Base-by-base conservation (phyloP, 192 early-diverging fungal genomes). In the Mortierella hygrophila region DNA sequence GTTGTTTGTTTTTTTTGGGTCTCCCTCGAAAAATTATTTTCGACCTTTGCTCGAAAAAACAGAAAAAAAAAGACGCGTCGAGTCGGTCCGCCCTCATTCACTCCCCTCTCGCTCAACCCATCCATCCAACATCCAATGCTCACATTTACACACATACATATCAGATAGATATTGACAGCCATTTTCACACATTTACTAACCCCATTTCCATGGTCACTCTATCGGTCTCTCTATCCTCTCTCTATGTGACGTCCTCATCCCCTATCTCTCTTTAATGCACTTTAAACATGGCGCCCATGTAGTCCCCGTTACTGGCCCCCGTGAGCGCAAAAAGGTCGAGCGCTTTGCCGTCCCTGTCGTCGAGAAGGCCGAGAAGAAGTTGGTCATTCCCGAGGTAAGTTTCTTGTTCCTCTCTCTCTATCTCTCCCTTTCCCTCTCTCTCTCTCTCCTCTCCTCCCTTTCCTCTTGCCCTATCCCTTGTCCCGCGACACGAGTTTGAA, bases 291-390 rank as follows among this genome's bases (percentile, higher is more conserved):
- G 20, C 60, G 9, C 42, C 42, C 40, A n/a, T 2, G n/a, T 74
- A 85, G 83, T 80, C 29, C 83, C 83, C 71, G 83, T 85, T 38
- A 55, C 74, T 44, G 83, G 83, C 52, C 87, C 81, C 41, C 87
- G 87, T 68, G 74, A 76, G 54, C 87, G 87, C 47, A 88, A 88
- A 77, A 74, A 80, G 57, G 80, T 79, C 20, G 87, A 83, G 70
- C 81, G 87, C 40, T 88, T 52, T 74, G 68, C 63, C 35, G 70
- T 74, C 13, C 38, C 73, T 40, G 74, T 63, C 29, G 44, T 54
- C 35, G 75, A 83, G 72, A 88, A 83, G 74, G 29, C 72, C 40
- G 81, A 79, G 29, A 88, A 88, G 80, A 68, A 80, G 57, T 46
- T 85, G 65, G 78, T 63, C 54, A 80, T 85, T 75, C 78, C 83